These are phyloP conservation scores for Carex cristatella DNA, from an alignment of 176 grass and related monocot genomes.

Conservation along the genomic window DNA sequence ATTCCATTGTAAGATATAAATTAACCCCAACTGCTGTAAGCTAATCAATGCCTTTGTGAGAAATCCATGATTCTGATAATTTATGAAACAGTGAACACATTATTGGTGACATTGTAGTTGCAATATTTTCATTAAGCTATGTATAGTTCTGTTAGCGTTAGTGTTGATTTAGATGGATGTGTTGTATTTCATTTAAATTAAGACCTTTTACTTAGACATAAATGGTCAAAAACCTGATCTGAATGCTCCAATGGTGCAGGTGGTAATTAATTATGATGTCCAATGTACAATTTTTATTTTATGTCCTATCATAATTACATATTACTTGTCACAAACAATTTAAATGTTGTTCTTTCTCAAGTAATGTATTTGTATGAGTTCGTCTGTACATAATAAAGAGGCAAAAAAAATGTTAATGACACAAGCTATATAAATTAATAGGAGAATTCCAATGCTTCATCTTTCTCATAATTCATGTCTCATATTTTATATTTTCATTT, in stretches of 20 bases:
- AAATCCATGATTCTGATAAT: constrained; percentile 3
- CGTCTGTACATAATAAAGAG: too few species aligned
- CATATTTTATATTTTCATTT: too few species aligned
- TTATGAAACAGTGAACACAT: neutral
- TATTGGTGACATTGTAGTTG: neutral
- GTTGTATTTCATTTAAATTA: neutral
- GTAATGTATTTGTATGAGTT: neutral
- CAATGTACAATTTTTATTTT: neutral
- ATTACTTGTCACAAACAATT: neutral
- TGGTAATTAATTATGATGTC: neutral
- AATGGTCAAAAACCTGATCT: neutral
- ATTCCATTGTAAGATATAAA: constrained; percentile 23
- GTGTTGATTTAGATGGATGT: constrained; percentile 4
- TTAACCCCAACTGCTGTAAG: constrained; percentile 12
- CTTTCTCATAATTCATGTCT: too few species aligned
- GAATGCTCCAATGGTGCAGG: neutral
- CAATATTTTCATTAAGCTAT: neutral
- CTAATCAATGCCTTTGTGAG: neutral
- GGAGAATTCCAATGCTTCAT: too few species aligned
- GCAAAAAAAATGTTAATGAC: too few species aligned
- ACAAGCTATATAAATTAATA: too few species aligned
- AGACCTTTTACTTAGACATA: neutral
- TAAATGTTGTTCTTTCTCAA: neutral
- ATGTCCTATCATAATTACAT: neutral
- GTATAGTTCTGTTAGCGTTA: neutral